A percentile compares a stretch with the other conserved stretches of the same genome.
Evolutionary conservation across 2,329 filamentous ascomycete genomes (phyloP).

Genomic region (Cladosporium sp.): DNA sequence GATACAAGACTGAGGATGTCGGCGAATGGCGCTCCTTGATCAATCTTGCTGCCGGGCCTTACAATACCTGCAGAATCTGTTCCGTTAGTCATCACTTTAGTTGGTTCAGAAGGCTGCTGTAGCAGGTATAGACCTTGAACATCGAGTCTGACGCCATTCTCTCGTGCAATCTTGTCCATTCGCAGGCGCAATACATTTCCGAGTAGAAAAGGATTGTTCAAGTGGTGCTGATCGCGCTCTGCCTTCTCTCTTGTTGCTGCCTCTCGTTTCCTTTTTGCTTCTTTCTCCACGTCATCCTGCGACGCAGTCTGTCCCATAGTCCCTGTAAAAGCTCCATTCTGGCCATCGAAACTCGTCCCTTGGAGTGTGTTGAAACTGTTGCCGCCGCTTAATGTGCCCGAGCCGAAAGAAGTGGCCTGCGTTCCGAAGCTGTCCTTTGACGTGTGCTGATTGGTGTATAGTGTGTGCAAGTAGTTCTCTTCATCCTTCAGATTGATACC

Average conservation of each 20-base stretch:
- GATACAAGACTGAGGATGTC: conserved; percentile 81
- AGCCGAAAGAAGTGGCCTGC: conserved; percentile 44
- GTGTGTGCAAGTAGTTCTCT: conserved; percentile 71
- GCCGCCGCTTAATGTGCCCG: conserved; percentile 37
- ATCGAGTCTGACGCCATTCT: conserved; percentile 56
- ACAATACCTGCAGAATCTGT: conserved; percentile 26
- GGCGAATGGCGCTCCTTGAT: conserved; percentile 64
- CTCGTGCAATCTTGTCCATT: conserved; percentile 54
- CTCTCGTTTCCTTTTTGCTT: conserved; percentile 61
- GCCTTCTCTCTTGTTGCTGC: conserved; percentile 60
- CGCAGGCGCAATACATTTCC: conserved; percentile 54
- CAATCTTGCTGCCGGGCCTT: conserved; percentile 49
- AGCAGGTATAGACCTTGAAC: conserved; percentile 48
- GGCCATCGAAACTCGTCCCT: conserved; percentile 35
- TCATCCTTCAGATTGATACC: conserved; percentile 85
- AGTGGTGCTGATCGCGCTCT: conserved; percentile 60
- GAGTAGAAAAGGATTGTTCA: conserved; percentile 68
- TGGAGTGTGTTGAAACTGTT: conserved; percentile 45
- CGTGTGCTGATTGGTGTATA: conserved; percentile 50
- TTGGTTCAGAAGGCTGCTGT: conserved; percentile 19
- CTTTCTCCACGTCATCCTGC: conserved; percentile 61
- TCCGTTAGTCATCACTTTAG: conserved; percentile 26
- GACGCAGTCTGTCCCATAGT: conserved; percentile 48
- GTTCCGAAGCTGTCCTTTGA: conserved; percentile 26
- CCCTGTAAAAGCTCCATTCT: conserved; percentile 40